phyloP scores from a whole-genome alignment of 2,329 filamentous ascomycete genomes.

The Aspergillus glaucus region DNA sequence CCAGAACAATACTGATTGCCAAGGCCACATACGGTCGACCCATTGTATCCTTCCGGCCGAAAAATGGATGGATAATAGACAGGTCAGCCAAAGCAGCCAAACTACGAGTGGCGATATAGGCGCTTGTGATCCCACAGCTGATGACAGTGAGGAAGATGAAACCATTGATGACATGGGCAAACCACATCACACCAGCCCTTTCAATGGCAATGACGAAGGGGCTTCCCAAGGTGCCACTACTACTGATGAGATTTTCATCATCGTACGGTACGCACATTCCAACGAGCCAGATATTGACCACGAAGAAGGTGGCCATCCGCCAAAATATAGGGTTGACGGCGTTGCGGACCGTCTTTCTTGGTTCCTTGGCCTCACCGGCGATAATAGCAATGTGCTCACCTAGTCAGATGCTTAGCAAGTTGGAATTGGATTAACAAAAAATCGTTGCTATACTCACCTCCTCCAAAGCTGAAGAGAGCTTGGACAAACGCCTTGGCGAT shows the following conservation, averaged over 20 bases:
- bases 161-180: conserved; percentile 27
- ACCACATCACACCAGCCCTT: conserved; percentile 22
- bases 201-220: conserved; percentile 26
- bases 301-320: conserved; percentile 31
- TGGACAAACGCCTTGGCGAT: conserved; percentile 31
- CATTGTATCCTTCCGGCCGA: conserved; percentile 15
- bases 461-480: conserved; percentile 28
- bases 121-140: conserved; percentile 29
- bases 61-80: conserved; percentile 16
- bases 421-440: not conserved
- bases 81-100: conserved; percentile 27
- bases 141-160: conserved; percentile 32
- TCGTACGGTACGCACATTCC: conserved; percentile 29
- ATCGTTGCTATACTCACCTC: conserved; percentile 9
- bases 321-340: conserved; percentile 27
- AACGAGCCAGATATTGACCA: conserved; percentile 31
- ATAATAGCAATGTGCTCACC: conserved; percentile 29
- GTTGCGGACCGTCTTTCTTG: conserved; percentile 23
- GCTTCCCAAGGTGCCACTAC: conserved; percentile 24
- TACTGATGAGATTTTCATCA: conserved; percentile 22
- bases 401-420: conserved; percentile 1
- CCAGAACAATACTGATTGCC: conserved; percentile 20
- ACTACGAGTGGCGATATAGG: conserved; percentile 28
- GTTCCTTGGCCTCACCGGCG: conserved; percentile 25
- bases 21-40: conserved; percentile 27